phyloP scores from a whole-genome alignment of 495 filamentous ascomycete genomes.

The Geopyxis carbonaria region DNA sequence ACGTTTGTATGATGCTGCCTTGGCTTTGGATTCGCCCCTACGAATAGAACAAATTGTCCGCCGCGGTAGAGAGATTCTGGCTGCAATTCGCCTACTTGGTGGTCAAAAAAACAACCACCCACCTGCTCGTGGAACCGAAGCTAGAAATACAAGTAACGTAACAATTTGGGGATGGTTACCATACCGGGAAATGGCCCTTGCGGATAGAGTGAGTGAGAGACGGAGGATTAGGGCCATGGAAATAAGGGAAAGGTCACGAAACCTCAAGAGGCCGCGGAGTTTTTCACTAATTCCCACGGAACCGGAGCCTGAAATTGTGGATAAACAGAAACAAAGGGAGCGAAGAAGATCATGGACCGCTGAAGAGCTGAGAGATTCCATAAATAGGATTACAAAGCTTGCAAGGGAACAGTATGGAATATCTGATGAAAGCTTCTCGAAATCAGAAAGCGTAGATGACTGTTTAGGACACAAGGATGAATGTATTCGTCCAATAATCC shows the following conservation, averaged over 20 bases:
- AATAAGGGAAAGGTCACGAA: background rate
- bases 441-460: no score
- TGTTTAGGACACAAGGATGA: no score
- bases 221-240: conserved; percentile 9
- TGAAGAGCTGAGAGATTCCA: no score
- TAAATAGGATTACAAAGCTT: no score
- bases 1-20: conserved; percentile 12
- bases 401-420: no score
- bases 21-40: conserved; percentile 5
- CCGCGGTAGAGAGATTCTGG: conserved; percentile 11
- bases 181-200: conserved; percentile 15
- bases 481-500: no score
- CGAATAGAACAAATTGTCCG: conserved; percentile 11
- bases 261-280: conserved; percentile 3
- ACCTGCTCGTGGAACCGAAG: conserved; percentile 8
- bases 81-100: conserved; percentile 8
- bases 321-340: no score
- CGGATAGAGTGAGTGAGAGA: conserved; percentile 15
- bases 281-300: no score
- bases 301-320: no score
- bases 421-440: no score
- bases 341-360: no score
- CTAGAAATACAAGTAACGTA: conserved; percentile 13
- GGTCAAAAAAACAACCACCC: background rate
- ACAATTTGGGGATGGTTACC: conserved; percentile 12